These are phyloP conservation scores for Fusarium newnesense DNA, from an alignment of 2,329 filamentous ascomycete genomes.

Conservation along the genomic window DNA sequence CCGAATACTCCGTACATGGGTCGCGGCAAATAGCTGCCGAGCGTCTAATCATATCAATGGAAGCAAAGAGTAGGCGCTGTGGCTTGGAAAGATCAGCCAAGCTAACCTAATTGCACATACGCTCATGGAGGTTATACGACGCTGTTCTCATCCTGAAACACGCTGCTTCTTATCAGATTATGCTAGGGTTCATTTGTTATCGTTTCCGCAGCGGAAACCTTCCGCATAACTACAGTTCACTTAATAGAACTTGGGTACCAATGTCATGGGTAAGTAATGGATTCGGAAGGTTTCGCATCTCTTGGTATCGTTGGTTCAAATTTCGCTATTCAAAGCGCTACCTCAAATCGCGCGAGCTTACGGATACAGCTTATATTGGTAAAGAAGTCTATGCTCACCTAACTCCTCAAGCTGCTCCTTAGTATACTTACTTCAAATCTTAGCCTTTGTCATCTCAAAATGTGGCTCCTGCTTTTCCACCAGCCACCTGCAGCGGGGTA, in stretches of 20 bases:
- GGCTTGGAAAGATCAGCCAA: not conserved
- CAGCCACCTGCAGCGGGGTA: too few species aligned
- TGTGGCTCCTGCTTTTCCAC: not conserved
- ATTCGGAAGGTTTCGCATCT: too few species aligned
- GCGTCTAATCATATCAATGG: not conserved
- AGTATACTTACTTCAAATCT: not conserved
- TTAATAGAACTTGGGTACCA: too few species aligned
- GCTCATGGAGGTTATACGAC: rapidly evolving
- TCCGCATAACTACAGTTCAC: not conserved
- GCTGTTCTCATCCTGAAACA: not conserved
- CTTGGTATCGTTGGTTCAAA: too few species aligned
- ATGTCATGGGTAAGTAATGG: too few species aligned
- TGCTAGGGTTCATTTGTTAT: not conserved
- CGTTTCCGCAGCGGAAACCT: too few species aligned
- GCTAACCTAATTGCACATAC: not conserved
- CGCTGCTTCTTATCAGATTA: not conserved
- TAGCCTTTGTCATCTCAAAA: not conserved
- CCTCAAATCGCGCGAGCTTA: too few species aligned
- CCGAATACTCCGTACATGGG: not conserved
- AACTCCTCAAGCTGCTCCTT: not conserved
- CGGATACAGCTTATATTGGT: not conserved
- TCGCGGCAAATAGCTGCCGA: not conserved
- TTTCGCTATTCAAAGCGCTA: too few species aligned
- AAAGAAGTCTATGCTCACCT: not conserved
- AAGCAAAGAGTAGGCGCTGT: not conserved